Evolutionary conservation across 2,329 filamentous ascomycete species (phyloP).

Genomic region (Venturia oleaginea): DNA sequence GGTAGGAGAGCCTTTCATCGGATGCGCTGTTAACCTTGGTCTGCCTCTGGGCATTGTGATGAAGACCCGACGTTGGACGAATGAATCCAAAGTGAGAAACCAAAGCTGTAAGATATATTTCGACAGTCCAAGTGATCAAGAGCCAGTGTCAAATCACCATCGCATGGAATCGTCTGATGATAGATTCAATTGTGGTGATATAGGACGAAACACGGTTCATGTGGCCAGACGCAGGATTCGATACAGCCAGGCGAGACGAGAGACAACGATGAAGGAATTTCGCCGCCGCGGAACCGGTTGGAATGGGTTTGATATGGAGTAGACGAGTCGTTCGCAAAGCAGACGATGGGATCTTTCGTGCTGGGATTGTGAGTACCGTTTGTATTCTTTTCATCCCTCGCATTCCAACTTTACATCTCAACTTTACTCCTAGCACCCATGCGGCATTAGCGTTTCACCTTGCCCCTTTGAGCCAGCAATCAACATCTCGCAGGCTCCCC

Average conservation of each 20-base stretch:
- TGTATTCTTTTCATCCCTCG: not conserved
- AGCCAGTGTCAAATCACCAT: not conserved
- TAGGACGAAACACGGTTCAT: not conserved
- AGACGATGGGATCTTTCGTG: not conserved
- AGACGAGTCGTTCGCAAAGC: not conserved
- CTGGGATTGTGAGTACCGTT: not conserved
- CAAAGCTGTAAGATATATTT: not conserved
- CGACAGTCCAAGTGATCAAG: not conserved
- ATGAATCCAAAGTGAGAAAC: not conserved
- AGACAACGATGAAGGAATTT: not conserved
- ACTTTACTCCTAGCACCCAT: not conserved
- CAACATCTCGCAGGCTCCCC: not conserved
- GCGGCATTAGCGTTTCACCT: not conserved
- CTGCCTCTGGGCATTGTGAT: not conserved
- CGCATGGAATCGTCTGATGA: not conserved
- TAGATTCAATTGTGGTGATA: not conserved
- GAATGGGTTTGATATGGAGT: not conserved
- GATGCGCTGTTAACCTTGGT: not conserved
- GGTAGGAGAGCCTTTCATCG: not conserved
- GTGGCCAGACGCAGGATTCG: constrained; percentile 2
- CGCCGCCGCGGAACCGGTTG: not conserved
- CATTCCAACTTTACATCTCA: not conserved
- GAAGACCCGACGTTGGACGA: not conserved
- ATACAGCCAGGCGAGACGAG: constrained; percentile 1
- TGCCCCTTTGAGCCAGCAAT: not conserved